A percentile compares a stretch with the other conserved stretches of the same genome.
phyloP scores from a whole-genome alignment of 345 rosid species.

The Moricandia arvensis region DNA sequence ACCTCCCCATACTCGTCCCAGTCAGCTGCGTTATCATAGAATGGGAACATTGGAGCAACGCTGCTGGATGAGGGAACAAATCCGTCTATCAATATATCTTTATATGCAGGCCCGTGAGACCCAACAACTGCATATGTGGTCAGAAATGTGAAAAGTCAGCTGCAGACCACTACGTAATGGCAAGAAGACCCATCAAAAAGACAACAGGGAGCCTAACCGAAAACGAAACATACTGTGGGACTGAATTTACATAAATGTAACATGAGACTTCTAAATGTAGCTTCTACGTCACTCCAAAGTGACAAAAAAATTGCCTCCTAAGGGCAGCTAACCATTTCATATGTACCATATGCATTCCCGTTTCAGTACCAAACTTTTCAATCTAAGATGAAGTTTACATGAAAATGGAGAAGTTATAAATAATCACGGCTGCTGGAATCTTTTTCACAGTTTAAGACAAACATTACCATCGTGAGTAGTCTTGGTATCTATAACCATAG shows the following conservation, averaged over 20 bases:
- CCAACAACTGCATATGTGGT: constrained; percentile 46
- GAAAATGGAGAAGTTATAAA: neutral
- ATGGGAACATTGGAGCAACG: constrained; percentile 94
- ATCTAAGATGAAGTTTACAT: constrained; percentile 9
- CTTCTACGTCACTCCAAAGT: neutral
- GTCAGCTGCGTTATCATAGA: constrained; percentile 68
- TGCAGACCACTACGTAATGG: constrained; percentile 14
- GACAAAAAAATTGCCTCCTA: constrained; percentile 10
- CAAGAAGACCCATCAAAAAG: neutral
- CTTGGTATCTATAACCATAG: constrained; percentile 73
- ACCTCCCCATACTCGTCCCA: constrained; percentile 99
- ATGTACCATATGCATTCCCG: neutral
- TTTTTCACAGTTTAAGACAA: neutral
- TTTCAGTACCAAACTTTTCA: constrained; percentile 1
- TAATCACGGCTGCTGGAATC: constrained; percentile 11
- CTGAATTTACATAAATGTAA: constrained; percentile 1
- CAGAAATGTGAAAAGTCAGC: constrained; percentile 23
- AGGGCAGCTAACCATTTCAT: constrained; percentile 16
- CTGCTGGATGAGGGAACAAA: constrained; percentile 81
- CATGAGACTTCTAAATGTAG: constrained; percentile 13
- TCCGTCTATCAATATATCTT: constrained; percentile 86
- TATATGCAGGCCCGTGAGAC: constrained; percentile 57
- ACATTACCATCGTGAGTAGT: constrained; percentile 66
- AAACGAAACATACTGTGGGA: constrained; percentile 4
- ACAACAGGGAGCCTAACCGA: constrained; percentile 5